Base-by-base conservation (phyloP, 1,284 basidiomycete species). In the Stereum hirsutum region DNA sequence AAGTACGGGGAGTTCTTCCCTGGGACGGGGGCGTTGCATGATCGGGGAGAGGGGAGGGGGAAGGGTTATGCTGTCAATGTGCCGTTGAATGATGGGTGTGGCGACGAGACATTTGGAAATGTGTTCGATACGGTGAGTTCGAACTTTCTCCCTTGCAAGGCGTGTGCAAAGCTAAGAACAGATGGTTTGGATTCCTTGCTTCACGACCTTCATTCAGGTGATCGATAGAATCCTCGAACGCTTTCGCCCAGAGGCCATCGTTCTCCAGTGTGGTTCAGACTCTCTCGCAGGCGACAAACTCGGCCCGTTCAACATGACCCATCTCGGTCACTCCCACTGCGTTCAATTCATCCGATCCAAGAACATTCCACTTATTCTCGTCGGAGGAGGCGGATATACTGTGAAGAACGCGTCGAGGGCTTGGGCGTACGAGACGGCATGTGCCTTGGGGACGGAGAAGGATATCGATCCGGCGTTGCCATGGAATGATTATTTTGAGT, bases 1-100 rank as follows among this genome's bases (percentile, higher is more conserved):
- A 91, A 93, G 58, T 97, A 88, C 57, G 94, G 95, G 19, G 93
- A 97, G 56, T 99, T 91, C 63, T 99, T 99, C 61, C 95, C 95
- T 1, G 94, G 94, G 1, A 96, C 93, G 0, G 90, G 91, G 2
- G 84, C 85, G 4, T 81, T 89, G 44, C 78, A 89, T 50, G 95
- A 99, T 59, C 71, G 74, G 44, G 95, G 95, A 4, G 76, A 87
- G 51, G 89, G 83, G 6, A 81, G 79, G 49, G 96, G 96, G 2
- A 89, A 82, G 55, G 81, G 89, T 30, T 99, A 99, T 59, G 75
- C 92, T 0, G 74, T 99, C 44, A 99, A 99, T 57, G 85, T 98
- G 0, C 96, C 95, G 0, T 63, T 99, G 51, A 86, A 91, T 58
- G 94, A 98, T 59, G 95, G 95, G 0, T 85, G 98, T 47, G 89